phyloP scores from a whole-genome alignment of 345 rosid genomes.

The Lepidium africanum region DNA sequence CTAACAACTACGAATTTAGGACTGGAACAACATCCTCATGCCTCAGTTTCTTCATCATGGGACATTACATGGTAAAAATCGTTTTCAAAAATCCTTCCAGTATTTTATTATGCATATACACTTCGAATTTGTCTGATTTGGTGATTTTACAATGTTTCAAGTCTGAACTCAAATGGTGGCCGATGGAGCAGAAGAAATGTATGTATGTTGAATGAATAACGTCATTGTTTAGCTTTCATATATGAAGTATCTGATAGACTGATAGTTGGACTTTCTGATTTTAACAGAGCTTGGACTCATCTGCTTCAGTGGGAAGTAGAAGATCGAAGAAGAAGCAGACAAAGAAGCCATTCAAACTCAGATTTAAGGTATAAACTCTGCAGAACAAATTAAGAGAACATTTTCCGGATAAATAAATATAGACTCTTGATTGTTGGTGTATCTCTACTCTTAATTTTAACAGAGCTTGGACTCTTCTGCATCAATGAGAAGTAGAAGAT shows the following conservation, averaged over 20 bases:
- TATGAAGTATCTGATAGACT: background rate
- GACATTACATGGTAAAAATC: constrained; percentile 38
- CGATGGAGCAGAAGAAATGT: constrained; percentile 77
- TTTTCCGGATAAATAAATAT: background rate
- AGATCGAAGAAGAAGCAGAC: constrained; percentile 58
- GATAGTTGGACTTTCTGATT: background rate
- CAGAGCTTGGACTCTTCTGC: constrained; percentile 44
- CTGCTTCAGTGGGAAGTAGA: constrained; percentile 50
- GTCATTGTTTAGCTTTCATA: background rate
- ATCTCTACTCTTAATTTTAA: background rate
- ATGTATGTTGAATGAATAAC: background rate
- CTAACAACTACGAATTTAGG: constrained; percentile 63
- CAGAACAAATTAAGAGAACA: background rate
- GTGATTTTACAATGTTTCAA: constrained; percentile 35
- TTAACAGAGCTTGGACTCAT: constrained; percentile 68
- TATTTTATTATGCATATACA: background rate
- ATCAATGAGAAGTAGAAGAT: constrained; percentile 49
- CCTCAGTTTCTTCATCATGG: constrained; percentile 62
- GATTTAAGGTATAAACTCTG: constrained; percentile 59
- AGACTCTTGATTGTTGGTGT: background rate
- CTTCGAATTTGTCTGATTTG: background rate
- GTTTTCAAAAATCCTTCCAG: too few species aligned
- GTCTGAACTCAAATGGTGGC: constrained; percentile 57
- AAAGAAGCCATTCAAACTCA: constrained; percentile 75
- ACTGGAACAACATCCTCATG: constrained; percentile 33